phyloP scores from a whole-genome alignment of 371 early-diverging fungal species.

The Mortierella sp. region DNA sequence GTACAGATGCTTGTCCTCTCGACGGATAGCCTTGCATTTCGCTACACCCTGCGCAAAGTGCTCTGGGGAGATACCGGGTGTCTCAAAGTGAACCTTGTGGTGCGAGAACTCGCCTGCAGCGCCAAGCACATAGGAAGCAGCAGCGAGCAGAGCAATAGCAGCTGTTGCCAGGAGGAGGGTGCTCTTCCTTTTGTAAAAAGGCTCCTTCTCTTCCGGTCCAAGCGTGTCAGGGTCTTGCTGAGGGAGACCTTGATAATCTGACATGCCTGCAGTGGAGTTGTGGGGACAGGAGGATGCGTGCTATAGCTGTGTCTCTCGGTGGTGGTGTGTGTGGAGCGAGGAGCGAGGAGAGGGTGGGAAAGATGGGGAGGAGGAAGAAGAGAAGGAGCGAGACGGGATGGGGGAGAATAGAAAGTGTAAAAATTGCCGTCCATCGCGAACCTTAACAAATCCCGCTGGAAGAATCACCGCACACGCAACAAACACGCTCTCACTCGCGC shows the following conservation, averaged over 20 bases:
- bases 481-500: too few relatives aligned
- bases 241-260: constrained; percentile 28
- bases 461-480: too few relatives aligned
- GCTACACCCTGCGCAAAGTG: constrained; percentile 57
- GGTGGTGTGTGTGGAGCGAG: too few relatives aligned
- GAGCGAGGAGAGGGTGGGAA: too few relatives aligned
- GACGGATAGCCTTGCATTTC: constrained; percentile 54
- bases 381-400: too few relatives aligned
- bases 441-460: too few relatives aligned
- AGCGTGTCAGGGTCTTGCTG: constrained; percentile 20
- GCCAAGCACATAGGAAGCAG: constrained; percentile 19
- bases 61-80: constrained; percentile 55
- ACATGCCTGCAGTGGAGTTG: constrained; percentile 6
- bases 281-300: too few relatives aligned
- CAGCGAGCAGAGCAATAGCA: constrained; percentile 21
- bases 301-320: too few relatives aligned
- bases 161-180: constrained; percentile 17
- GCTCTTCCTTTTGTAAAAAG: background rate
- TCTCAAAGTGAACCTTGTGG: constrained; percentile 11
- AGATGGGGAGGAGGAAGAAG: too few relatives aligned
- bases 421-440: too few relatives aligned
- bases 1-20: constrained; percentile 40
- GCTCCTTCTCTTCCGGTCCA: background rate
- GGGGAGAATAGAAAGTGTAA: too few relatives aligned
- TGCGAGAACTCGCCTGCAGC: constrained; percentile 22